Evolutionary conservation across 108 stramenopile species (phyloP).

Genomic region (Fistulifera solaris): DNA sequence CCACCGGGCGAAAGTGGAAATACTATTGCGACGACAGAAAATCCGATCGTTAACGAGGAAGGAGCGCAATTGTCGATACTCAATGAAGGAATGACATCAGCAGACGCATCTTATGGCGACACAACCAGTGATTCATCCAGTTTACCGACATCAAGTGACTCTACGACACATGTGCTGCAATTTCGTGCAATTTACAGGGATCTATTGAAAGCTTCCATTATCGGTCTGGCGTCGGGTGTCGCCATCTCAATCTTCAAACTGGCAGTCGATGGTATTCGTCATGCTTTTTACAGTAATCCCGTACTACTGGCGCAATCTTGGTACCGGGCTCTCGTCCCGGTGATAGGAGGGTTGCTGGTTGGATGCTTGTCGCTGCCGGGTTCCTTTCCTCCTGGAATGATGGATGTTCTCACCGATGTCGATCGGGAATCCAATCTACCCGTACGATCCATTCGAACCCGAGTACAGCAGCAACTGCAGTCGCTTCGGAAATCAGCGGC

Average conservation of each 20-base stretch:
- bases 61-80: no score
- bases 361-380: conserved; percentile 34
- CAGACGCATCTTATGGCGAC: no score
- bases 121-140: no score
- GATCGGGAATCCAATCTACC: conserved; percentile 20
- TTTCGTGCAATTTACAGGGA: neutral
- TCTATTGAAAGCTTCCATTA: conserved; percentile 24
- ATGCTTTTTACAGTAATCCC: conserved; percentile 30
- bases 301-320: conserved; percentile 3
- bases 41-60: no score
- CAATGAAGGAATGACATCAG: no score
- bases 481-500: conserved; percentile 68
- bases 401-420: conserved; percentile 56
- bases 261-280: conserved; percentile 42
- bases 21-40: no score
- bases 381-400: conserved; percentile 51
- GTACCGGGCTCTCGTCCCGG: conserved; percentile 26
- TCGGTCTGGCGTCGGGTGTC: conserved; percentile 51
- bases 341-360: conserved; percentile 53
- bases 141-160: no score
- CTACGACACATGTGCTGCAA: neutral
- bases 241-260: conserved; percentile 63
- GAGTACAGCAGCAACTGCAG: conserved; percentile 7
- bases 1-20: no score
- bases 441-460: neutral